Evolutionary conservation across 176 grass and related monocot genomes (phyloP).

Genomic region (Microstegium vimineum): DNA sequence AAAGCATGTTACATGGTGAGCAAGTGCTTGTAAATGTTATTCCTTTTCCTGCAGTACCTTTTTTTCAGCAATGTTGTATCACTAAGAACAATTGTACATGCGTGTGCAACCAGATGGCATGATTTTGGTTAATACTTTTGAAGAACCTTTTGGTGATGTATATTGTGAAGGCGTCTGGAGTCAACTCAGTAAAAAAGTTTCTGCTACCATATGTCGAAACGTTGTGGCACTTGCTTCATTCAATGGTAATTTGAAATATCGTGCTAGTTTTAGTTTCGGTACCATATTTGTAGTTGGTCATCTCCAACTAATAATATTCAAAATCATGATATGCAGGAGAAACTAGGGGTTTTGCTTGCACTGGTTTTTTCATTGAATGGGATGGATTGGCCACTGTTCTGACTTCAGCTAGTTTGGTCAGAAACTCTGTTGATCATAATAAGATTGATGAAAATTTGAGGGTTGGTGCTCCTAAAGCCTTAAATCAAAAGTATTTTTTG

Average conservation of each 20-base stretch:
- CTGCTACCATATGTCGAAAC: background rate
- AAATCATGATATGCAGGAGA: constrained; percentile 4
- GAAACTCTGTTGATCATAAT: background rate
- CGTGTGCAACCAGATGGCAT: constrained; percentile 1
- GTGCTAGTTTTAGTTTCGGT: background rate
- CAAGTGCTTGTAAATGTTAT: no score
- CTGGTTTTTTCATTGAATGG: constrained; percentile 9
- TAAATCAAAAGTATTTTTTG: background rate
- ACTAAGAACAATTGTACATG: no score
- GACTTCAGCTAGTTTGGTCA: background rate
- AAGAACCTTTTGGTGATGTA: background rate
- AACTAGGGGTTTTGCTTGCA: constrained; percentile 11
- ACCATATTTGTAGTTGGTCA: background rate
- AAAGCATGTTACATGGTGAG: no score
- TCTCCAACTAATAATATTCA: background rate
- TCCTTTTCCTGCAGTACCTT: no score
- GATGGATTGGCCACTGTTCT: background rate
- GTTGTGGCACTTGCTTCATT: constrained; percentile 8
- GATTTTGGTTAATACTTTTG: background rate
- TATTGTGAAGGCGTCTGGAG: background rate
- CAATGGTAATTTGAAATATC: background rate
- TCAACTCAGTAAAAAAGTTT: background rate
- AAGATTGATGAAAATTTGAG: constrained; percentile 20
- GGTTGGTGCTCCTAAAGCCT: background rate
- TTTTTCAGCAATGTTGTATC: no score